These are phyloP conservation scores for Pogostemon cablin DNA, from an alignment of 257 asterid species.

Conservation along the genomic window DNA sequence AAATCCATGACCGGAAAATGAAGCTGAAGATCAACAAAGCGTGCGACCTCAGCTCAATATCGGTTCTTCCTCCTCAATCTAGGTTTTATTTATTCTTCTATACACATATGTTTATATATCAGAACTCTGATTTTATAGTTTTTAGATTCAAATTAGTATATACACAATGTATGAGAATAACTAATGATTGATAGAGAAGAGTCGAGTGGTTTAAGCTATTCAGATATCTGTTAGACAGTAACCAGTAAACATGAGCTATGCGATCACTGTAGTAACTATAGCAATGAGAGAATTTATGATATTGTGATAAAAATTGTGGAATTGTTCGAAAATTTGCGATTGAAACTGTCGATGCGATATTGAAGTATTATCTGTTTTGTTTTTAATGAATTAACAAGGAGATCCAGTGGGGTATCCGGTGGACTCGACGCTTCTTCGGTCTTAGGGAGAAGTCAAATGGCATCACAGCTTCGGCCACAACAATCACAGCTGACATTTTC, in stretches of 20 bases:
- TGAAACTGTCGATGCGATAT: slow-evolving; percentile 9
- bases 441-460: slow-evolving; percentile 58
- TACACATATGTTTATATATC: slow-evolving; percentile 8
- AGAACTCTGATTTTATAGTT: background rate
- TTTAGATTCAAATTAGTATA: background rate
- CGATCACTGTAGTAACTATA: background rate
- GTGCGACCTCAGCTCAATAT: slow-evolving; percentile 86
- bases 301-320: slow-evolving; percentile 11
- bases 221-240: background rate
- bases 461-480: slow-evolving; percentile 52
- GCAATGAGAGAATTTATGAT: slow-evolving; percentile 16
- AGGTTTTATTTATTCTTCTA: slow-evolving; percentile 49
- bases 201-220: background rate
- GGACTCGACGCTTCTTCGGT: slow-evolving; percentile 64
- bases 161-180: background rate
- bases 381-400: slow-evolving; percentile 46
- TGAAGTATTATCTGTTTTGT: slow-evolving; percentile 17
- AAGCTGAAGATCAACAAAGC: slow-evolving; percentile 89
- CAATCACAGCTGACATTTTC: slow-evolving; percentile 75
- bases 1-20: slow-evolving; percentile 45
- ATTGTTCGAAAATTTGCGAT: background rate
- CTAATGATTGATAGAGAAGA: slow-evolving; percentile 20
- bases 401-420: slow-evolving; percentile 45
- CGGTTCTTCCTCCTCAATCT: slow-evolving; percentile 91
- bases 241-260: too few species aligned